Evolutionary conservation across 805 yeast species (phyloP).

Genomic region (Wickerhamiella occidentalis): DNA sequence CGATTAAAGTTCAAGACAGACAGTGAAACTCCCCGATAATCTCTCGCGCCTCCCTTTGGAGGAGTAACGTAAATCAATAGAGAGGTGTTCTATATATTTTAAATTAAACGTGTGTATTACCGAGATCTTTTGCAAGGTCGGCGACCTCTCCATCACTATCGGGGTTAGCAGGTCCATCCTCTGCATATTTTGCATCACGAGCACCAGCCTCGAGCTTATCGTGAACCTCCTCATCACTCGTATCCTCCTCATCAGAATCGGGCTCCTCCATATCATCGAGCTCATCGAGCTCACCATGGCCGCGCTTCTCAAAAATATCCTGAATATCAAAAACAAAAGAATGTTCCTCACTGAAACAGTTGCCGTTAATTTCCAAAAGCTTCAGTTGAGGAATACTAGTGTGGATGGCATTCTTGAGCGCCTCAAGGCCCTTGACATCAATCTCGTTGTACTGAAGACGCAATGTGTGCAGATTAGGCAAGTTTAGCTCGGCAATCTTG

Average conservation of each 20-base stretch:
- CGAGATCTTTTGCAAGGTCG: conserved; percentile 17
- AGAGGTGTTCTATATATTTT: background rate
- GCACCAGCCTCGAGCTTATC: conserved; percentile 41
- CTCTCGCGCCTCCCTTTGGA: too few species aligned
- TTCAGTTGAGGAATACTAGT: conserved; percentile 48
- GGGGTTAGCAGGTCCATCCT: conserved; percentile 32
- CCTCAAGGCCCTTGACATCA: conserved; percentile 48
- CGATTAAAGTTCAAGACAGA: too few species aligned
- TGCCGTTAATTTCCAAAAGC: conserved; percentile 79
- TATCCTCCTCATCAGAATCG: conserved; percentile 52
- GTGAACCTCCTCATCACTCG: conserved; percentile 47
- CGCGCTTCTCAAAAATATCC: conserved; percentile 55
- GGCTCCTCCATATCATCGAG: conserved; percentile 88
- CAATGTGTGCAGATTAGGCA: conserved; percentile 41
- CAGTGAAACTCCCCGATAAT: too few species aligned
- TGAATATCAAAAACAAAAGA: conserved; percentile 50
- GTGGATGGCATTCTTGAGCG: conserved; percentile 44
- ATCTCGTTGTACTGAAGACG: conserved; percentile 85
- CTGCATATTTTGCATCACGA: conserved; percentile 32
- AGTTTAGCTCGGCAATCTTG: conserved; percentile 22
- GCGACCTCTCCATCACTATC: conserved; percentile 17
- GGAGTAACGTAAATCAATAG: background rate
- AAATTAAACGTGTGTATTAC: background rate
- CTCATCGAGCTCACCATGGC: conserved; percentile 78
- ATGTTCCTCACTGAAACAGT: conserved; percentile 81